Evolutionary conservation across 2,329 filamentous ascomycete genomes (phyloP).

Genomic region (Monosporascus ibericus): DNA sequence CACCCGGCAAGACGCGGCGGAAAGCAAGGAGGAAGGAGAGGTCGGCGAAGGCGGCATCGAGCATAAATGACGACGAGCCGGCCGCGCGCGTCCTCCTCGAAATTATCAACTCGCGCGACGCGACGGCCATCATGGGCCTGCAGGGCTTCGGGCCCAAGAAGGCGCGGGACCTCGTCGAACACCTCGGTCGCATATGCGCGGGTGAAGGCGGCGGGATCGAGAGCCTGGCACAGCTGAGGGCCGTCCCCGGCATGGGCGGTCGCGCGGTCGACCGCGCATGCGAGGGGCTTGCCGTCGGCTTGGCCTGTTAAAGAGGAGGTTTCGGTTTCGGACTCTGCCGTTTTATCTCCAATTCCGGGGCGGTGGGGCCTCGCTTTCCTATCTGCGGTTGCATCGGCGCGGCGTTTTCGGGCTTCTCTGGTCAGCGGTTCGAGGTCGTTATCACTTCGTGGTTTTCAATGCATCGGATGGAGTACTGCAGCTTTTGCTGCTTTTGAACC

Average conservation of each 20-base stretch:
- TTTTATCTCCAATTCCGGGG: too few relatives aligned
- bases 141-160: conserved; percentile 69
- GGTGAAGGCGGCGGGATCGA: conserved; percentile 37
- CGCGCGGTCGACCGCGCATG: conserved; percentile 51
- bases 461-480: too few relatives aligned
- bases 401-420: too few relatives aligned
- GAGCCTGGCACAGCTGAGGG: conserved; percentile 44
- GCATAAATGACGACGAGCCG: conserved; percentile 21
- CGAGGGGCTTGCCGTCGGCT: conserved; percentile 34
- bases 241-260: conserved; percentile 51
- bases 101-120: conserved; percentile 68
- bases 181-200: conserved; percentile 40
- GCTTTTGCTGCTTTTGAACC: too few relatives aligned
- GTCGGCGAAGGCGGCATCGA: conserved; percentile 5
- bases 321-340: too few relatives aligned
- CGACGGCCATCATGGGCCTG: conserved; percentile 57
- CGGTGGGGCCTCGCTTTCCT: too few relatives aligned
- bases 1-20: conserved; percentile 18
- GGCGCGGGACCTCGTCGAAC: conserved; percentile 54
- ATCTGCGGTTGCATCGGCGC: too few relatives aligned
- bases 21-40: conserved; percentile 17
- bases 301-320: too few relatives aligned
- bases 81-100: conserved; percentile 53
- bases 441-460: too few relatives aligned
- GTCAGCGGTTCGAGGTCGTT: too few relatives aligned